These are phyloP conservation scores for Selenicereus undatus DNA, from an alignment of 148 eudicot genomes.

Conservation along the genomic window DNA sequence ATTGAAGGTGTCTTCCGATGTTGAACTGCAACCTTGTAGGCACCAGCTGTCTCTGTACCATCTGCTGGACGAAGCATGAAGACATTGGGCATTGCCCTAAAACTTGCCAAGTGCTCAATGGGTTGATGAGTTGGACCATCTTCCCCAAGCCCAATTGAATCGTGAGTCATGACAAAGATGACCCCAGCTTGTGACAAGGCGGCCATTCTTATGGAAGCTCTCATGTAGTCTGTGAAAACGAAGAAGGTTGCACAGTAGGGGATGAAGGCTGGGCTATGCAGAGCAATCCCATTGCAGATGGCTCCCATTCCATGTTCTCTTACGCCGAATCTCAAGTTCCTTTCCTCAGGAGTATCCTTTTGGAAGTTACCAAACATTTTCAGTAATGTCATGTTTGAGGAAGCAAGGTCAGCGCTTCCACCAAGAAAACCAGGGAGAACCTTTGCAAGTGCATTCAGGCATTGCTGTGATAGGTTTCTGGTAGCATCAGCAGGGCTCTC, in stretches of 20 bases:
- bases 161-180: conserved; percentile 97
- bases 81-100: conserved; percentile 98
- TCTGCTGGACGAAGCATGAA: conserved; percentile 96
- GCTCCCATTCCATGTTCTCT: conserved; percentile 97
- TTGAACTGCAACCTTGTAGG: conserved; percentile 71
- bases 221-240: conserved; percentile 97
- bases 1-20: conserved; percentile 68
- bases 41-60: conserved; percentile 91
- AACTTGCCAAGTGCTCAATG: conserved; percentile 91
- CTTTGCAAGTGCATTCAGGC: conserved; percentile 75
- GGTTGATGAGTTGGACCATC: conserved; percentile 99
- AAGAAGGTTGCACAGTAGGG: conserved; percentile 99
- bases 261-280: conserved; percentile 78
- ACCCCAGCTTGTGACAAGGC: conserved; percentile 80
- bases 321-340: conserved; percentile 87
- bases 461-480: conserved; percentile 82
- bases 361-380: conserved; percentile 96
- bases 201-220: conserved; percentile 86
- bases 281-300: conserved; percentile 88
- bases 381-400: conserved; percentile 93
- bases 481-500: conserved; percentile 93
- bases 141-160: conserved; percentile 95
- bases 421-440: conserved; percentile 92
- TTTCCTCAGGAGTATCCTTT: conserved; percentile 86
- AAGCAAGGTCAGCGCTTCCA: conserved; percentile 99